phyloP scores from a whole-genome alignment of 768 basidiomycete species.

The Flagelloscypha sp. region DNA sequence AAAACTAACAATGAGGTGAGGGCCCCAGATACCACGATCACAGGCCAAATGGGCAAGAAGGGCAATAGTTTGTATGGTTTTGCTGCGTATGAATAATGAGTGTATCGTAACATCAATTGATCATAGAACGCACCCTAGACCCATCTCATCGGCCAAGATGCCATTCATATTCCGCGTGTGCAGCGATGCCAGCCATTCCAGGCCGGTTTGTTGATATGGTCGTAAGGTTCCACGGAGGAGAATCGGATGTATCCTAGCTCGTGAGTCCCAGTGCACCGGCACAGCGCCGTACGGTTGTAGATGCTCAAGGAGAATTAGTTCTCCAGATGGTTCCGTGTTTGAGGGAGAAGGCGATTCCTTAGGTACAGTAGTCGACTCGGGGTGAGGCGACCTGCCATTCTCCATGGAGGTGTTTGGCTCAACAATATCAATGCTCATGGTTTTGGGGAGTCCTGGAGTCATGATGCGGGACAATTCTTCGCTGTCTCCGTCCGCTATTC shows the following conservation, averaged over 20 bases:
- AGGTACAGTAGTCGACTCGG: no score
- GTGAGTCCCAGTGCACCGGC: conserved; percentile 58
- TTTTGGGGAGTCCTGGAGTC: no score
- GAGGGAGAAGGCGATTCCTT: no score
- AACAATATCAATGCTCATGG: no score
- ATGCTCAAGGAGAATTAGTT: conserved; percentile 52
- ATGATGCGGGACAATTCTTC: no score
- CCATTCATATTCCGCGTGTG: conserved; percentile 77
- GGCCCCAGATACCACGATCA: conserved; percentile 86
- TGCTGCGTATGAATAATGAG: conserved; percentile 34
- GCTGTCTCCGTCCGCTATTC: no score
- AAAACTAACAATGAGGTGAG: conserved; percentile 69
- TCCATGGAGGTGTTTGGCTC: no score
- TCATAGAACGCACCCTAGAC: conserved; percentile 61
- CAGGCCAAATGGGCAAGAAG: conserved; percentile 89
- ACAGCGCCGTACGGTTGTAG: conserved; percentile 65
- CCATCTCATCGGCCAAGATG: conserved; percentile 92
- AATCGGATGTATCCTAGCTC: conserved; percentile 50
- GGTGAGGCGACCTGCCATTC: no score
- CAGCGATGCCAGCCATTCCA: conserved; percentile 90
- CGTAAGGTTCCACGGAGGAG: conserved; percentile 82
- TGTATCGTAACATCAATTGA: neutral
- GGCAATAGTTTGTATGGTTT: conserved; percentile 95
- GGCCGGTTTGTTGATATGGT: conserved; percentile 87
- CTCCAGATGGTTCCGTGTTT: no score